A percentile compares a stretch with the other conserved stretches of the same genome.
phyloP scores from a whole-genome alignment of 2,329 filamentous ascomycete genomes.

The Phialophora macrospora region DNA sequence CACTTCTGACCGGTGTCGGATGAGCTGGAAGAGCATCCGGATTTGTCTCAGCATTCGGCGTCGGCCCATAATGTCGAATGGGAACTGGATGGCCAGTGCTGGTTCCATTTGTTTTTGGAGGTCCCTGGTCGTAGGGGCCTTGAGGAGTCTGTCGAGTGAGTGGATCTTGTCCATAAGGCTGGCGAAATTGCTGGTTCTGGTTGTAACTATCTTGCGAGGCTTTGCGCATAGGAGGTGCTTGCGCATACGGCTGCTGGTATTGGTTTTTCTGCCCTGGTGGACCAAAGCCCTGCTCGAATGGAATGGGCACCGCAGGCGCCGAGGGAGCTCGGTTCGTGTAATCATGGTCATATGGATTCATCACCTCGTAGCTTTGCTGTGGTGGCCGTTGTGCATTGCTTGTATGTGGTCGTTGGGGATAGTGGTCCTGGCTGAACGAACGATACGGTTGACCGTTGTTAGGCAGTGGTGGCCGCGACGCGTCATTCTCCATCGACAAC shows the following conservation, averaged over 20 bases:
- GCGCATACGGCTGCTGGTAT: constrained; percentile 29
- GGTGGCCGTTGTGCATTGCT: constrained; percentile 29
- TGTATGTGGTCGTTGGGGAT: constrained; percentile 29
- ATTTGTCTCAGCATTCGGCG: constrained; percentile 44
- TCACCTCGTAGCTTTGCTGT: constrained; percentile 26
- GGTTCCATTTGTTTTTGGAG: constrained; percentile 21
- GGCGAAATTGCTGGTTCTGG: constrained; percentile 27
- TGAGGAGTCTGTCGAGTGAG: constrained; percentile 24
- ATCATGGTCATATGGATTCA: constrained; percentile 27
- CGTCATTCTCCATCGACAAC: constrained; percentile 10
- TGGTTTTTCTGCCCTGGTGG: constrained; percentile 30
- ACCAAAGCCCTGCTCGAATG: constrained; percentile 36
- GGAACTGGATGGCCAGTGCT: constrained; percentile 36
- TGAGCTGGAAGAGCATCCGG: constrained; percentile 62
- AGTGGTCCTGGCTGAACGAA: constrained; percentile 31
- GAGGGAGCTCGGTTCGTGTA: constrained; percentile 21
- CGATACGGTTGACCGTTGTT: constrained; percentile 24
- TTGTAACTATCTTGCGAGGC: constrained; percentile 30
- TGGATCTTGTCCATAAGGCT: constrained; percentile 30
- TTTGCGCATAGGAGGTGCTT: constrained; percentile 29
- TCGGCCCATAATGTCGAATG: constrained; percentile 29
- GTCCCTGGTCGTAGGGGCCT: constrained; percentile 28
- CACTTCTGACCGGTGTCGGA: constrained; percentile 60
- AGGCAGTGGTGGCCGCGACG: constrained; percentile 27
- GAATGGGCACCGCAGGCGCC: constrained; percentile 24